phyloP scores from a whole-genome alignment of 179 eudicot species.

The Camellia oleifera region DNA sequence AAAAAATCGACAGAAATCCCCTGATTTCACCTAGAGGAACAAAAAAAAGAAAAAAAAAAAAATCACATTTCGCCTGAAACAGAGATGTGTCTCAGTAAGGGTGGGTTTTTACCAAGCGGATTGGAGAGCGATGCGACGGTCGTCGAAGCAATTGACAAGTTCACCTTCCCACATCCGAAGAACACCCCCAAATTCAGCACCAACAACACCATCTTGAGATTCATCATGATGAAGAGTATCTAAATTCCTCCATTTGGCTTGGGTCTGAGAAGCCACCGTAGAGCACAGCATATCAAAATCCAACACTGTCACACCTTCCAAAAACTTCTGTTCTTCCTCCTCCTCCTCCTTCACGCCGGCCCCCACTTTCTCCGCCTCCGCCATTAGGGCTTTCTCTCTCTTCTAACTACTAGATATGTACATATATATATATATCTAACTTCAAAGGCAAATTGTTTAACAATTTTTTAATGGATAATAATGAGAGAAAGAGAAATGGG shows the following conservation, averaged over 20 bases:
- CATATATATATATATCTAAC: neutral
- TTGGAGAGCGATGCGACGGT: constrained; percentile 65
- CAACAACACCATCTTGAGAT: constrained; percentile 20
- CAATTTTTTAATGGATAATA: neutral
- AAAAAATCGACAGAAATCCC: neutral
- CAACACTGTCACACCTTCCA: constrained; percentile 54
- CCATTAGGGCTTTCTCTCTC: constrained; percentile 26
- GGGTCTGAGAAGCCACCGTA: constrained; percentile 74
- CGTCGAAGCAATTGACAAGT: constrained; percentile 83
- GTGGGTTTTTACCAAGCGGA: constrained; percentile 52
- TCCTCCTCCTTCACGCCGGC: constrained; percentile 20
- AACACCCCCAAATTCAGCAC: constrained; percentile 49
- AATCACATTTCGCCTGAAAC: neutral
- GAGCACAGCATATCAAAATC: constrained; percentile 86
- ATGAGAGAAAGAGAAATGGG: neutral
- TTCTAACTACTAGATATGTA: neutral
- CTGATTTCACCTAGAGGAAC: neutral
- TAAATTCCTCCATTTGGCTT: constrained; percentile 65
- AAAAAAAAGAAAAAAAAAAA: neutral
- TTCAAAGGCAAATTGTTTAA: neutral
- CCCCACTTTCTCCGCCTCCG: constrained; percentile 33
- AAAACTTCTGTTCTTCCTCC: constrained; percentile 51
- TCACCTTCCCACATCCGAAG: constrained; percentile 99
- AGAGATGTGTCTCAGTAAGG: no score
- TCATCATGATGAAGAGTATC: constrained; percentile 24